Evolutionary conservation across 1,284 basidiomycete species (phyloP).

Genomic region (Trametes sp.): DNA sequence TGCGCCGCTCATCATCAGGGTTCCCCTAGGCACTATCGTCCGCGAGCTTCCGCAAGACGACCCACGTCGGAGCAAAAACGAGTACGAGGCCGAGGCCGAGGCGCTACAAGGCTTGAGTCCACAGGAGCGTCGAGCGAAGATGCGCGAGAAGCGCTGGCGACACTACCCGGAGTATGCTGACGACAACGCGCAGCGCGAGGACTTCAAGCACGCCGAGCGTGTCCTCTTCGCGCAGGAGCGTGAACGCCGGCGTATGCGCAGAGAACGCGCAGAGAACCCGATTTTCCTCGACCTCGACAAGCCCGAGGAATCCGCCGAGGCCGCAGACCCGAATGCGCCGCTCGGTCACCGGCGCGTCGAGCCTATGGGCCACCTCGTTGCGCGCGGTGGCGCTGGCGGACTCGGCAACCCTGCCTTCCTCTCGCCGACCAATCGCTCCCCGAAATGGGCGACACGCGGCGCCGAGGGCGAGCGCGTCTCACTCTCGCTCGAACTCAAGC

Average conservation of each 20-base stretch:
- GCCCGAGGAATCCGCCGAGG: conserved; percentile 51
- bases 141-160: conserved; percentile 77
- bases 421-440: conserved; percentile 70
- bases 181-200: conserved; percentile 67
- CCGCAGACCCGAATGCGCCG: conserved; percentile 61
- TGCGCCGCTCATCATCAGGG: conserved; percentile 74
- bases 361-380: conserved; percentile 74
- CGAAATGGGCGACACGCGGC: conserved; percentile 85
- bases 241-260: conserved; percentile 55
- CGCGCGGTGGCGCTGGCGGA: conserved; percentile 85
- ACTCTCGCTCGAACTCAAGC: conserved; percentile 92
- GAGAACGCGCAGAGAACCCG: conserved; percentile 52
- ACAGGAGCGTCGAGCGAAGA: conserved; percentile 59
- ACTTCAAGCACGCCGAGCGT: conserved; percentile 79
- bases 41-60: conserved; percentile 75
- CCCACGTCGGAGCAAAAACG: conserved; percentile 64
- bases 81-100: conserved; percentile 75
- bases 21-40: conserved; percentile 91
- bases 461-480: conserved; percentile 84
- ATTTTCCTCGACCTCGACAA: conserved; percentile 69
- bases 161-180: conserved; percentile 79
- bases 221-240: conserved; percentile 70
- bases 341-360: conserved; percentile 70
- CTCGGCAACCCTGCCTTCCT: conserved; percentile 92
- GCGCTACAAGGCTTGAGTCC: conserved; percentile 56